Base-by-base conservation (phyloP, 257 asterid species). In the Rubia yunnanensis region DNA sequence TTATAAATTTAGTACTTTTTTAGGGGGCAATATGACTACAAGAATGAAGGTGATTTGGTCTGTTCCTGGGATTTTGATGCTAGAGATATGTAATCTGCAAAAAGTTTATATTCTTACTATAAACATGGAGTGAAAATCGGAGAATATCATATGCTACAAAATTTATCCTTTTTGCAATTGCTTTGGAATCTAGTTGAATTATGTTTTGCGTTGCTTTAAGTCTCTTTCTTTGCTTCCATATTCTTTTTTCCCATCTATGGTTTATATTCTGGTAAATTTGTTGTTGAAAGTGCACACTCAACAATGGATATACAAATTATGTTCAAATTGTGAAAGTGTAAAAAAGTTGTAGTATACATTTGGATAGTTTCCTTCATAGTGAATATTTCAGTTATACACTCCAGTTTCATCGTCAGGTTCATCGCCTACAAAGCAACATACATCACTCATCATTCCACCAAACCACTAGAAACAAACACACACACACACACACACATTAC, bases 1-100 rank as follows among this genome's bases (percentile, higher is more conserved):
- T 67, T 67, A 62, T 70, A 58, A 18, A 32, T 65, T 28, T 48
- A 27, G 15, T 65, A n/a, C 10, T 49, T 38, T 70, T 72, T 57
- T 23, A 18, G 27, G 32, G 39, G 53, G 28, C 34, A 20, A 20
- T 22, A n/a, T 23, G 31, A 17, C 30, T 61, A 35, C 23, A 32
- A 49, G 18, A 61, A 49, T 70, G 7, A 62, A 32, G n/a, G 28
- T 46, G 20, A 10, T 7, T 44, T 4, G 36, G 44, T 34, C 34
- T 20, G 52, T 35, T 27, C 10, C 65, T 32, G 48, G 35, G 41
- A 53, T 62, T 35, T 70, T 62, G 64, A 26, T 64, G 54, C 54
- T 15, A 55, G 35, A 52, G 7, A 17, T 18, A 57, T 34, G 64
- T 62, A 70, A 23, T 46, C 18, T 54, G 10, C 54, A 5, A 39